Base-by-base conservation (phyloP, 225 moss, liverwort and hornwort genomes). In the Polytrichum formosum region DNA sequence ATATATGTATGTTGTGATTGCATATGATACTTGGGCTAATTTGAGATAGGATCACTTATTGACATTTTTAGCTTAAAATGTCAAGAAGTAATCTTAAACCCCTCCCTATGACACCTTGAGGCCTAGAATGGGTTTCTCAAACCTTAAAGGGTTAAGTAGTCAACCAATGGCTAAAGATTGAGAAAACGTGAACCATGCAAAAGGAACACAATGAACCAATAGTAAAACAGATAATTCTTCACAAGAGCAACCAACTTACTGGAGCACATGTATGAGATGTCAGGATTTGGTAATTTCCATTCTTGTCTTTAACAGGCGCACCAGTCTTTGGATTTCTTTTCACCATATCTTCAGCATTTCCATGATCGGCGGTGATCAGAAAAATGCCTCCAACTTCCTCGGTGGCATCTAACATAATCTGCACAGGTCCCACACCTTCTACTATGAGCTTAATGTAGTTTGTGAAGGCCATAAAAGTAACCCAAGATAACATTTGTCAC, bases 321-420 rank as follows among this genome's bases (percentile, higher is more conserved):
- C 86, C 86, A 0, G 86, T 89, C 76, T 89, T 89, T 25, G 78
- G 29, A 69, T 89, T 86, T 33, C 86, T 80, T 72, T 89, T 86
- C 83, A 89, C 89, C 89, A 89, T 89, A 30, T 89, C 89, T 75
- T 89, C 89, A 46, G 85, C 89, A 70, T 89, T 89, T 28, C 86
- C 89, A 71, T 89, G 89, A 73, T 89, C 89, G 68, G 86, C 89
- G 20, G 89, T 89, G 16, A 89, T 75, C 31, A 86, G 1, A 56
- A 83, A 89, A 69, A 89, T 86, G 7, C 89, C 89, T 30, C 86
- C 86, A 27, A 86, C 89, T 53, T 82, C 83, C 67, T 89, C 82
- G 23, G 79, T 82, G 23, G 85, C 83, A 55, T 89, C 86, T 7
- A 89, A 69, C 85, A 89, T 86, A 66, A 89, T 89, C 89, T 89